Conservation (phyloP, 2,329 filamentous ascomycete species). For the Neurospora sp. region DNA sequence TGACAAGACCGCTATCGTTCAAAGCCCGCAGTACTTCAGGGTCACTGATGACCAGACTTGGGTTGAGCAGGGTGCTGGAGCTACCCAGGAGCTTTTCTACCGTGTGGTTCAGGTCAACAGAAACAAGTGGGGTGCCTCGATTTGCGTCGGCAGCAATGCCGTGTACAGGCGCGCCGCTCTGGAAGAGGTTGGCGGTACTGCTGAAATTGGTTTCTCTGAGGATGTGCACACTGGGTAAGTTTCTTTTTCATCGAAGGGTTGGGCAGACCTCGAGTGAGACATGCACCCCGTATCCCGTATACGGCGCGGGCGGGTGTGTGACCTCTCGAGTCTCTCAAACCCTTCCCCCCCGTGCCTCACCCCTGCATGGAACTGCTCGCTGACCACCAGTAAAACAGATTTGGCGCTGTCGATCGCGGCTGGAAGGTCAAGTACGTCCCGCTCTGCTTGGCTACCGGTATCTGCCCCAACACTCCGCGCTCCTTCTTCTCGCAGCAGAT, state of each 20-base stretch:
- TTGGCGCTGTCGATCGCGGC: conserved; percentile 30
- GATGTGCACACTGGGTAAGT: conserved; percentile 33
- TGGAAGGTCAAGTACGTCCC: conserved; percentile 34
- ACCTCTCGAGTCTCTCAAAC: not conserved
- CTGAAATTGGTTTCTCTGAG: conserved; percentile 33
- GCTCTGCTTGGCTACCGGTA: conserved; percentile 31
- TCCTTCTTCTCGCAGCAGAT: conserved; percentile 35
- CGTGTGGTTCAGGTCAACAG: conserved; percentile 32
- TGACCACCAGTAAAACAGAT: conserved; percentile 12
- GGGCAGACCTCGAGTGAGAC: not conserved
- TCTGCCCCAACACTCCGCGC: conserved; percentile 31
- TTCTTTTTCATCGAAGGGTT: not conserved
- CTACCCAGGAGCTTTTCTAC: conserved; percentile 32
- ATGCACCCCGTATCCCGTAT: not conserved
- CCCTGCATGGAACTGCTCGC: not conserved
- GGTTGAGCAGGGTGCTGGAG: conserved; percentile 33
- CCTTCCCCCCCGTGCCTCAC: not conserved
- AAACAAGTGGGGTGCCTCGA: conserved; percentile 30
- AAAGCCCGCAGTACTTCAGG: conserved; percentile 33
- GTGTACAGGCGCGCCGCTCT: conserved; percentile 30
- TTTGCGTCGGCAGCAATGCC: conserved; percentile 33
- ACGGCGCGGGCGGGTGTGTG: not conserved
- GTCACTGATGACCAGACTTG: conserved; percentile 29
- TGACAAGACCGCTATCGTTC: conserved; percentile 28
- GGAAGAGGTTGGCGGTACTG: conserved; percentile 30